Conservation (phyloP, 306 rosid species). For the Canavalia ensiformis region DNA sequence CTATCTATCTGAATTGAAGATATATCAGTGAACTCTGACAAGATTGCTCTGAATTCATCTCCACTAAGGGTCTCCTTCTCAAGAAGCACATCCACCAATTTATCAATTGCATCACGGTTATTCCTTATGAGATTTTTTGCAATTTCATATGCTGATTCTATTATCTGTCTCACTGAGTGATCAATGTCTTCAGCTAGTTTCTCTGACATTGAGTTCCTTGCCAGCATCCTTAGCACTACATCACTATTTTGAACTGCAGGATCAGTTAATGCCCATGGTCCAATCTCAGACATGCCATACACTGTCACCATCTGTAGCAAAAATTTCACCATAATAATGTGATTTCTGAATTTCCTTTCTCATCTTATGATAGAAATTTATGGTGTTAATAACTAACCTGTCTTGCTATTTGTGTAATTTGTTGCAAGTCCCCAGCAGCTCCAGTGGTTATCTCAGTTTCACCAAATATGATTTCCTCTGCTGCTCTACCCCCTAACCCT, state of each 20-base stretch:
- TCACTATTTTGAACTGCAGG: slow-evolving; percentile 67
- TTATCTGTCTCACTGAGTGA: slow-evolving; percentile 54
- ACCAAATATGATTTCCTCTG: slow-evolving; percentile 81
- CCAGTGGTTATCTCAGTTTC: slow-evolving; percentile 83
- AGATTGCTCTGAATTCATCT: slow-evolving; percentile 75
- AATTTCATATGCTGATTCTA: slow-evolving; percentile 64
- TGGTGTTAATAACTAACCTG: slow-evolving; percentile 51
- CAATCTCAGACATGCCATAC: slow-evolving; percentile 88
- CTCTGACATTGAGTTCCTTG: slow-evolving; percentile 79
- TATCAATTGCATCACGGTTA: slow-evolving; percentile 72
- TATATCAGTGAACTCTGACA: slow-evolving; percentile 64
- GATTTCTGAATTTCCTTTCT: neutral
- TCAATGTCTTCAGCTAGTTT: slow-evolving; percentile 81
- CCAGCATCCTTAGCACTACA: slow-evolving; percentile 76
- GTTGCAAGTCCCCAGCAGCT: slow-evolving; percentile 84
- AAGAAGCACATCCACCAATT: slow-evolving; percentile 67
- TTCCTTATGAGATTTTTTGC: slow-evolving; percentile 71
- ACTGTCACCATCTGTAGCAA: slow-evolving; percentile 73
- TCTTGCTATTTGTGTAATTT: slow-evolving; percentile 72
- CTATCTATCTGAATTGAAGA: slow-evolving; percentile 47
- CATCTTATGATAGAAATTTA: neutral
- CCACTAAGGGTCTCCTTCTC: slow-evolving; percentile 76
- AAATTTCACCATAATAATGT: neutral
- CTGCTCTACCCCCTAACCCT: slow-evolving; percentile 82
- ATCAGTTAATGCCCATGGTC: slow-evolving; percentile 77